Percentiles rank a stretch among this genome's conserved stretches.
These are phyloP conservation scores for Pseudisothecium myosuroides DNA, from an alignment of 225 moss, liverwort and hornwort genomes.

Conservation along the genomic window DNA sequence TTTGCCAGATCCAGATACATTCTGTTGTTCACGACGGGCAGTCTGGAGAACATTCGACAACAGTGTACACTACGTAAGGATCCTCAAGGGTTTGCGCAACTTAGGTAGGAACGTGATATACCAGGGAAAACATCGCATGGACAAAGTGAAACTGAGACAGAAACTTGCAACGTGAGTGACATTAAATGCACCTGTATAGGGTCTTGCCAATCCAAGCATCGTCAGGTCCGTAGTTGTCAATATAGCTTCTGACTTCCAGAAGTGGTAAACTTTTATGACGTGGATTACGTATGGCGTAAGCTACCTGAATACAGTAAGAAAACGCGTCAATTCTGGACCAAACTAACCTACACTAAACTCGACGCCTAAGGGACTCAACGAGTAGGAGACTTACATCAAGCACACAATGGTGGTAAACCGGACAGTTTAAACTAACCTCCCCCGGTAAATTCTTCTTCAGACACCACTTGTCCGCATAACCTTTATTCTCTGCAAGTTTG, in stretches of 20 bases:
- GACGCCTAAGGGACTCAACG: background rate
- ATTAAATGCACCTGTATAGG: background rate
- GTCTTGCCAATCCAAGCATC: background rate
- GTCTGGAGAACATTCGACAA: background rate
- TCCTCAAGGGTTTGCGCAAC: background rate
- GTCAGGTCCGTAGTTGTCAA: background rate
- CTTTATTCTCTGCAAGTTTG: background rate
- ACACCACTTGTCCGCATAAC: background rate
- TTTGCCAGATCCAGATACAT: background rate
- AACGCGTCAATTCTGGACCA: background rate
- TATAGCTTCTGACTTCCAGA: background rate
- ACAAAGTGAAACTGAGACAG: background rate
- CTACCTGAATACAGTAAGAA: background rate
- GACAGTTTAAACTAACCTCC: background rate
- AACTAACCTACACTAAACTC: background rate
- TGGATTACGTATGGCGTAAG: background rate
- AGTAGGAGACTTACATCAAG: background rate
- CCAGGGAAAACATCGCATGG: background rate
- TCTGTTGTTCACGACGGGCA: background rate
- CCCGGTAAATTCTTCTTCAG: background rate
- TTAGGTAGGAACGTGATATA: background rate
- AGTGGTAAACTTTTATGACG: background rate
- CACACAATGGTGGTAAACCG: background rate
- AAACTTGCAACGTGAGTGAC: background rate
- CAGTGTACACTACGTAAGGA: background rate